Conservation (phyloP, 2,329 filamentous ascomycete genomes). For the Tricladium varicosporioides region DNA sequence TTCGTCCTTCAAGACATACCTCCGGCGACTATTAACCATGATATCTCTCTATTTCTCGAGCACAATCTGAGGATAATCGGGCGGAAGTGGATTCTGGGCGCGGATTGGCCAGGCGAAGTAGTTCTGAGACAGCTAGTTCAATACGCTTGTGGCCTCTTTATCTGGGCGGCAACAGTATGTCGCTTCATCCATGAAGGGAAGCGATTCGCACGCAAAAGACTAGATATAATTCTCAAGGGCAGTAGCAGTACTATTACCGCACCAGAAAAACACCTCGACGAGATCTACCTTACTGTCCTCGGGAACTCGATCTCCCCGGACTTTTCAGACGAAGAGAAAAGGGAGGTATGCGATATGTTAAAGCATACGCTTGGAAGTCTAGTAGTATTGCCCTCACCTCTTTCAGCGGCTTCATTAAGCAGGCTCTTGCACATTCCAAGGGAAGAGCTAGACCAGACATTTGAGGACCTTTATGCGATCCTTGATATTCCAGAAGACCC, state of each 20-base stretch:
- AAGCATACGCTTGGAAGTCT: too few relatives aligned
- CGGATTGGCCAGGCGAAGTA: constrained; percentile 10
- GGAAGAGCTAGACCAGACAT: too few relatives aligned
- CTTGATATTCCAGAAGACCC: constrained; percentile 25
- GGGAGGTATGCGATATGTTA: too few relatives aligned
- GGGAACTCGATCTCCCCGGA: too few relatives aligned
- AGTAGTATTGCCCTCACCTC: too few relatives aligned
- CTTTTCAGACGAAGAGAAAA: too few relatives aligned
- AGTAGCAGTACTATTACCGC: too few relatives aligned
- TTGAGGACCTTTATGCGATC: constrained; percentile 28
- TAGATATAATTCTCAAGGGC: constrained; percentile 8
- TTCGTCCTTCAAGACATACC: constrained; percentile 21
- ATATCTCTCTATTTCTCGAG: constrained; percentile 19
- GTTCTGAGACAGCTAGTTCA: constrained; percentile 18
- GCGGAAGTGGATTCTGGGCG: constrained; percentile 8
- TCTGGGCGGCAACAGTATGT: not conserved
- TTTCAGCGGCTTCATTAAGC: not conserved
- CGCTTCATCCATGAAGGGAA: constrained; percentile 14
- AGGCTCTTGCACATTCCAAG: too few relatives aligned
- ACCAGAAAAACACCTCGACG: too few relatives aligned
- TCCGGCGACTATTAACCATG: constrained; percentile 23
- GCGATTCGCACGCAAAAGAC: constrained; percentile 4
- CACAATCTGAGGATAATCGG: constrained; percentile 6
- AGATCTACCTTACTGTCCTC: too few relatives aligned
- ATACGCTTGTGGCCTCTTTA: constrained; percentile 17